A percentile compares a stretch with the other conserved stretches of the same genome.
phyloP scores from a whole-genome alignment of 2,329 filamentous ascomycete genomes.

The Fusarium foetens region DNA sequence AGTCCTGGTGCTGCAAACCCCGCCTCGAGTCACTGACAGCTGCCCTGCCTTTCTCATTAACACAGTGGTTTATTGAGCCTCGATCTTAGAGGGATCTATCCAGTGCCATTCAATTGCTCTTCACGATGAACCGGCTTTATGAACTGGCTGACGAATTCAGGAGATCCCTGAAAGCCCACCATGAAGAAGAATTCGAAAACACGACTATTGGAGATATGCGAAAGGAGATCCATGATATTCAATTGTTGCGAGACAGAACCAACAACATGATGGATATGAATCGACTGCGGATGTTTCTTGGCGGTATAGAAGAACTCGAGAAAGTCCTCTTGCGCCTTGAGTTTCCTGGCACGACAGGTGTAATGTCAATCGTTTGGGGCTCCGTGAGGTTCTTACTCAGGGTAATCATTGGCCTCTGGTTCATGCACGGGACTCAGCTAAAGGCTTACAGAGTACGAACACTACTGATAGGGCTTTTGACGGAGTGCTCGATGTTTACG shows the following conservation, averaged over 20 bases:
- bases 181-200: neutral
- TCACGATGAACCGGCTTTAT: neutral
- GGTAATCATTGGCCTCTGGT: fast-evolving
- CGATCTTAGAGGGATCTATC: no score
- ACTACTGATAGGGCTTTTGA: conserved; percentile 2
- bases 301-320: neutral
- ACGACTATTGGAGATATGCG: neutral
- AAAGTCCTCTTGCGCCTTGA: neutral
- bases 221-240: neutral
- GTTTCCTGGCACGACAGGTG: neutral
- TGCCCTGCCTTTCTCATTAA: neutral
- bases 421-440: no score
- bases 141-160: neutral
- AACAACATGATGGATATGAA: conserved; percentile 19
- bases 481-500: neutral
- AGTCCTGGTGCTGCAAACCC: fast-evolving
- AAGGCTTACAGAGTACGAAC: neutral
- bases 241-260: neutral
- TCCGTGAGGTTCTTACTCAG: neutral
- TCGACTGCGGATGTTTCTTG: neutral
- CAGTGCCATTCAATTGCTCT: neutral
- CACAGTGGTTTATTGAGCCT: neutral
- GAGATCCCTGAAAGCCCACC: neutral
- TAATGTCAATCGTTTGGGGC: conserved; percentile 1
- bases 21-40: neutral